phyloP scores from a whole-genome alignment of 75 land plant species.

The Larix kaempferi region DNA sequence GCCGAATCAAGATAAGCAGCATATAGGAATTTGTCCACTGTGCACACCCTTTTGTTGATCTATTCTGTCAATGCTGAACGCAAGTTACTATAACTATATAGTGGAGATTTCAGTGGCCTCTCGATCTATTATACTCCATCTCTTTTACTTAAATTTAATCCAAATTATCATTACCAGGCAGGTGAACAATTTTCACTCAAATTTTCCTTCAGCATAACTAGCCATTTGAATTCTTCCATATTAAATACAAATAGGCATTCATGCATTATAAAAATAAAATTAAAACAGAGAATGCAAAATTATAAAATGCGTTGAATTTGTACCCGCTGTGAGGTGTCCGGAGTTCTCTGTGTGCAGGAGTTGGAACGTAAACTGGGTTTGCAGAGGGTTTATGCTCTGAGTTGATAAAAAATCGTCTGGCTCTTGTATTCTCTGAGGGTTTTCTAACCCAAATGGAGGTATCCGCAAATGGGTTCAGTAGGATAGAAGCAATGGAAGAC shows the following conservation, averaged over 20 bases:
- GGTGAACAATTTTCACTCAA: background rate
- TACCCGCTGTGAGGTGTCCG: conserved; percentile 87
- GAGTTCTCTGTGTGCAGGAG: conserved; percentile 34
- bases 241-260: background rate
- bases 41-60: too few species aligned
- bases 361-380: conserved; percentile 35
- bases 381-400: background rate
- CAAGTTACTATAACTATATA: too few species aligned
- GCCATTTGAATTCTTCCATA: background rate
- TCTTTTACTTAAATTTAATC: background rate
- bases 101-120: too few species aligned
- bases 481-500: background rate
- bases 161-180: background rate
- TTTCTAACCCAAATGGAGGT: background rate
- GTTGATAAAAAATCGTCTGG: background rate
- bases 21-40: too few species aligned
- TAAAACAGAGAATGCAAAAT: background rate
- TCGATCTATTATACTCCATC: background rate
- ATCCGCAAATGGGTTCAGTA: background rate
- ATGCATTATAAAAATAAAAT: background rate
- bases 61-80: too few species aligned
- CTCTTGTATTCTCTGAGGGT: background rate
- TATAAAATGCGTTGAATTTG: background rate
- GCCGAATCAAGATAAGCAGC: too few species aligned
- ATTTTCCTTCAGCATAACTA: background rate